phyloP scores from a whole-genome alignment of 2,329 filamentous ascomycete species.

The Cladosporium phlei region DNA sequence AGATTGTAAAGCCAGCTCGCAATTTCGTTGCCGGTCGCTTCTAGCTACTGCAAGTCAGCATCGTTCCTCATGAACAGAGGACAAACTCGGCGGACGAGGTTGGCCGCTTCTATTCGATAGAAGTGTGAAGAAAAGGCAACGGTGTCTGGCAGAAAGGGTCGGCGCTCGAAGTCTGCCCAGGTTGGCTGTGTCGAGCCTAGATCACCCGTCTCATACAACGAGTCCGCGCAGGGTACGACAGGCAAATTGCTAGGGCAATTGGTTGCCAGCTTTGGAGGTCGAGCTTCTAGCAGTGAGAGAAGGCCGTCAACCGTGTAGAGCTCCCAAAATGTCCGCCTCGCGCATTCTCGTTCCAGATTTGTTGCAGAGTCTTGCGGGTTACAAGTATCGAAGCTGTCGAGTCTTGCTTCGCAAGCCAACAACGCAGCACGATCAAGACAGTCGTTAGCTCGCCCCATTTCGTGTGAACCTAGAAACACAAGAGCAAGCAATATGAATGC shows the following conservation, averaged over 20 bases:
- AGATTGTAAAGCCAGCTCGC: neutral
- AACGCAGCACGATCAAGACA: neutral
- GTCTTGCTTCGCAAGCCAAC: neutral
- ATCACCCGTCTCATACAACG: neutral
- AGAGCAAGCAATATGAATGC: neutral
- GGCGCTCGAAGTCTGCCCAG: neutral
- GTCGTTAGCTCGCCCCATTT: neutral
- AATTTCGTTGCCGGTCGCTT: neutral
- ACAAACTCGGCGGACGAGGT: neutral
- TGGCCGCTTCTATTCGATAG: neutral
- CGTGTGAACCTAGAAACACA: neutral
- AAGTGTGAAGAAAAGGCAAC: neutral
- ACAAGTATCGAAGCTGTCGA: neutral
- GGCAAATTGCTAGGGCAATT: neutral
- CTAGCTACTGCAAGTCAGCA: neutral
- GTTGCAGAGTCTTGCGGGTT: neutral
- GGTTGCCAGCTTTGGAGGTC: neutral
- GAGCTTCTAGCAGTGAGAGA: neutral
- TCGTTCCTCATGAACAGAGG: neutral
- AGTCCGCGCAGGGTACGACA: neutral
- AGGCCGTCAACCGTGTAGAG: neutral
- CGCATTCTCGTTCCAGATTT: neutral
- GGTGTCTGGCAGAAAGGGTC: neutral
- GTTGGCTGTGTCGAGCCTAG: neutral
- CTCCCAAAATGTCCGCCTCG: neutral